Evolutionary conservation across 2,329 filamentous ascomycete species (phyloP).

Genomic region (Akanthomyces dipterigenus): DNA sequence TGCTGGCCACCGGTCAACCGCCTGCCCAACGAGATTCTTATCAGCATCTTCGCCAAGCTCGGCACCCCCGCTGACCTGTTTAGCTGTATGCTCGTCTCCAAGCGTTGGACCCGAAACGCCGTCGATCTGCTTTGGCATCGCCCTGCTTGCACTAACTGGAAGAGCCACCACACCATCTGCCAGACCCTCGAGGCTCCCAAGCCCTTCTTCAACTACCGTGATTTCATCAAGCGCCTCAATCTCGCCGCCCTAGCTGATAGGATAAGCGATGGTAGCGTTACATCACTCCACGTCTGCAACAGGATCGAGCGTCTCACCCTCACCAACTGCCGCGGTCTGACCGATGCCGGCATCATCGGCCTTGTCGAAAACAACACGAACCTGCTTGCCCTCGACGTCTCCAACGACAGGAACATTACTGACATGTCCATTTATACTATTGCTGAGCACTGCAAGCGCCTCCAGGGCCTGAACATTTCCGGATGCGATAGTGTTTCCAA

Average conservation of each 20-base stretch:
- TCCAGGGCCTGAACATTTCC: slow-evolving; percentile 92
- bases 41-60: slow-evolving; percentile 83
- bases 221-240: slow-evolving; percentile 89
- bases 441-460: slow-evolving; percentile 70
- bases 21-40: slow-evolving; percentile 89
- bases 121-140: slow-evolving; percentile 94
- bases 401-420: slow-evolving; percentile 75
- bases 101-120: slow-evolving; percentile 84
- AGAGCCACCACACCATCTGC: slow-evolving; percentile 74
- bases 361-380: slow-evolving; percentile 74
- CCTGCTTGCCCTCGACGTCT: slow-evolving; percentile 85
- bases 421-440: slow-evolving; percentile 73
- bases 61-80: slow-evolving; percentile 69
- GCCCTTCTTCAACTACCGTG: slow-evolving; percentile 83
- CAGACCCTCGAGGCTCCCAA: slow-evolving; percentile 62
- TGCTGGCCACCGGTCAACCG: slow-evolving; percentile 74
- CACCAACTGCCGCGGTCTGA: slow-evolving; percentile 80
- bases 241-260: slow-evolving; percentile 67
- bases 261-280: slow-evolving; percentile 84
- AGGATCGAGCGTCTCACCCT: slow-evolving; percentile 87
- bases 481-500: slow-evolving; percentile 80
- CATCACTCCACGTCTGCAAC: slow-evolving; percentile 76
- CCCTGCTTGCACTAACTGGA: slow-evolving; percentile 82
- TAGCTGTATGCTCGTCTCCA: slow-evolving; percentile 89
- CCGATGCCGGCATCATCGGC: slow-evolving; percentile 73